Percentiles rank a stretch among this genome's conserved stretches.
These are phyloP conservation scores for Ophiostoma pallidulum DNA, from an alignment of 2,329 filamentous ascomycete species.

Conservation along the genomic window DNA sequence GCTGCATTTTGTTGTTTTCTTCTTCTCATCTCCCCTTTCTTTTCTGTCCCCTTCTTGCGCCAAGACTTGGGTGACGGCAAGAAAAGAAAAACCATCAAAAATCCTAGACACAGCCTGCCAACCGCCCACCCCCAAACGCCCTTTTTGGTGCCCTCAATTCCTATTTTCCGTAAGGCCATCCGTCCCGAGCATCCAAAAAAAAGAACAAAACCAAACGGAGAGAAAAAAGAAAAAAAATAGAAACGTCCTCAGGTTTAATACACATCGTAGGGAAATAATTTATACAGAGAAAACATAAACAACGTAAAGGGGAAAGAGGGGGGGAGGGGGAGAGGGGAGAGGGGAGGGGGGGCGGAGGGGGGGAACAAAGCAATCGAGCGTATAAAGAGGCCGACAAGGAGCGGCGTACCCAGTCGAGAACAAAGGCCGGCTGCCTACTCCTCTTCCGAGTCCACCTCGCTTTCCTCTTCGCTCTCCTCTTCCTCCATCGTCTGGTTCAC, in stretches of 20 bases:
- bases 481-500: slow-evolving; percentile 22
- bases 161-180: neutral
- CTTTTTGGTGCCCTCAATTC: slow-evolving; percentile 2
- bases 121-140: slow-evolving; percentile 2
- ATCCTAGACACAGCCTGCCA: neutral
- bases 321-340: too few species aligned
- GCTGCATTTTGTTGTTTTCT: too few species aligned
- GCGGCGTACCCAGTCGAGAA: too few species aligned
- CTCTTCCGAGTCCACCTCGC: slow-evolving; percentile 37
- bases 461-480: slow-evolving; percentile 42
- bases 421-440: slow-evolving; percentile 20
- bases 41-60: neutral
- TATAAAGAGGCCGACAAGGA: too few species aligned
- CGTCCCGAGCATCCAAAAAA: neutral
- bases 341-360: too few species aligned
- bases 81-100: neutral
- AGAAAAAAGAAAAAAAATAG: neutral
- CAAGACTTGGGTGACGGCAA: neutral
- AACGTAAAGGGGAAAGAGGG: too few species aligned
- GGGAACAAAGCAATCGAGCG: too few species aligned
- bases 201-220: neutral
- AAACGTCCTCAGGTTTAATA: neutral
- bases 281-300: neutral
- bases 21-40: too few species aligned
- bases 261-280: neutral